phyloP scores from a whole-genome alignment of 169 alveolate genomes.

The Plasmodium inui region DNA sequence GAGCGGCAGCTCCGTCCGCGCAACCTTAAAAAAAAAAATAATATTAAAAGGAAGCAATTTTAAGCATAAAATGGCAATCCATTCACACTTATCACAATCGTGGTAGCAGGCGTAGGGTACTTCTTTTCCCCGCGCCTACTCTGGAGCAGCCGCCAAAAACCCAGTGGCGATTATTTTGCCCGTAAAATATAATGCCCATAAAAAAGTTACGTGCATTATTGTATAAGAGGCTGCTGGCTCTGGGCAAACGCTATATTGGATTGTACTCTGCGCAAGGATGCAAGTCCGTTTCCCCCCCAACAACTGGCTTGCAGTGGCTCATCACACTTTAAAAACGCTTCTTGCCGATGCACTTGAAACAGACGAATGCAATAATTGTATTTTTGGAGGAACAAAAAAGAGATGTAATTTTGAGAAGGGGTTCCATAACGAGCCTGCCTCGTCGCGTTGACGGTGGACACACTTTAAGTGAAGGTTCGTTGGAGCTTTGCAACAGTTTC shows the following conservation, averaged over 20 bases:
- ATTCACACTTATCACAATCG: background rate
- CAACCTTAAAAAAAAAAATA: background rate
- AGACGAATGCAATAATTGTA: background rate
- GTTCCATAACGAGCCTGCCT: background rate
- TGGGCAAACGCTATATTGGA: background rate
- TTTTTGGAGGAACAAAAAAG: background rate
- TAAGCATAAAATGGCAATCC: background rate
- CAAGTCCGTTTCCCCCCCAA: background rate
- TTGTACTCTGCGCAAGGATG: background rate
- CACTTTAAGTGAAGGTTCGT: background rate
- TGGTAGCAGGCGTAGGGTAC: background rate
- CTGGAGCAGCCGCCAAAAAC: background rate
- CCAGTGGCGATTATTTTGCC: background rate
- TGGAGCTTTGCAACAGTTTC: background rate
- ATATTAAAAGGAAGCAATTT: background rate
- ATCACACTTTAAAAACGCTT: background rate
- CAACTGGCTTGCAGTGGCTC: background rate
- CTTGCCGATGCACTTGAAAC: background rate
- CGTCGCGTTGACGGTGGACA: background rate
- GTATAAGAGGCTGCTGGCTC: background rate
- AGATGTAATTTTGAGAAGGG: background rate
- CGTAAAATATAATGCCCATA: background rate
- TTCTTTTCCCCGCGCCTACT: background rate
- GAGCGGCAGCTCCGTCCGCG: background rate
- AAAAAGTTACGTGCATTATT: background rate